phyloP scores from a whole-genome alignment of 129 eudicot genomes.

The Centrapalus pauciflorus region DNA sequence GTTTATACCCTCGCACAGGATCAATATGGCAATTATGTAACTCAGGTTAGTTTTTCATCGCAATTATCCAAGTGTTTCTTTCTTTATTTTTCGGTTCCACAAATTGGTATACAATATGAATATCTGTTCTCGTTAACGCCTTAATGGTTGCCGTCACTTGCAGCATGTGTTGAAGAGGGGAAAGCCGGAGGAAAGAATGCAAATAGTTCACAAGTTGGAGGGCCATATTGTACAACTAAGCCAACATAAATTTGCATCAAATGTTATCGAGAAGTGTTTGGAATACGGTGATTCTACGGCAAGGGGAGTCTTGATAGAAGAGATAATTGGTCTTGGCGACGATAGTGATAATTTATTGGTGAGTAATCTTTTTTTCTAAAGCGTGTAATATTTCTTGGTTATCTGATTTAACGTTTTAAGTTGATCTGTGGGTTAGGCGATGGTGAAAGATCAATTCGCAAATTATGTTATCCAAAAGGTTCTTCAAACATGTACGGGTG shows the following conservation, averaged over 20 bases:
- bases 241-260: constrained; percentile 77
- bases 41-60: constrained; percentile 49
- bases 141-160: no score
- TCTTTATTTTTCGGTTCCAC: background rate
- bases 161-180: constrained; percentile 73
- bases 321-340: constrained; percentile 58
- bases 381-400: background rate
- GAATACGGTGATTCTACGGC: constrained; percentile 55
- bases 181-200: constrained; percentile 51
- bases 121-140: no score
- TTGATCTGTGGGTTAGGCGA: constrained; percentile 51
- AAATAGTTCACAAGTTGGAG: constrained; percentile 40
- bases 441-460: constrained; percentile 93
- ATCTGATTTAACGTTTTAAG: background rate
- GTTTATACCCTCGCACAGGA: constrained; percentile 59
- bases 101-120: no score
- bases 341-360: constrained; percentile 67
- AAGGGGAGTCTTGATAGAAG: constrained; percentile 54
- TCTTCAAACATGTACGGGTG: constrained; percentile 48
- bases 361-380: constrained; percentile 1
- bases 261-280: constrained; percentile 67
- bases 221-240: constrained; percentile 57
- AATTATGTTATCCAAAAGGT: constrained; percentile 87
- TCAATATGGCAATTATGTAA: constrained; percentile 73
- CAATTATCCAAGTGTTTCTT: background rate